These are phyloP conservation scores for Aspergillus asperescens DNA, from an alignment of 495 filamentous ascomycete species.

Conservation along the genomic window DNA sequence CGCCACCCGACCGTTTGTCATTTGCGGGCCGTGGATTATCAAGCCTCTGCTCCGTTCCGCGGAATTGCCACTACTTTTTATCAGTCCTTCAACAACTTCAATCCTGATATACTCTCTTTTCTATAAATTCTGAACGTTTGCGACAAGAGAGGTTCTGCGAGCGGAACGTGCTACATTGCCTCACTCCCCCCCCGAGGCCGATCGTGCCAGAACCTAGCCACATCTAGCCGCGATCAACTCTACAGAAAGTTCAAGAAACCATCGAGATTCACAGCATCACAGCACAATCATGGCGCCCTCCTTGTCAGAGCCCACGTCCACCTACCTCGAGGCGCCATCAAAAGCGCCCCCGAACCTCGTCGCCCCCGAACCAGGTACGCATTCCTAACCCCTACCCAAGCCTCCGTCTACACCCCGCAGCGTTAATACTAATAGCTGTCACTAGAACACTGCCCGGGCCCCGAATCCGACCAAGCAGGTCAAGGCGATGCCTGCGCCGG, in stretches of 20 bases:
- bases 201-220: background rate
- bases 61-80: slow-evolving; percentile 6
- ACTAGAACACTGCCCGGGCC: slow-evolving; percentile 87
- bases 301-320: slow-evolving; percentile 60
- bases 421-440: background rate
- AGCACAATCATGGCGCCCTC: slow-evolving; percentile 58
- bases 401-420: background rate
- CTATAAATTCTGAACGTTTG: background rate
- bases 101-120: background rate
- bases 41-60: slow-evolving; percentile 23
- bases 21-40: slow-evolving; percentile 31
- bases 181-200: background rate
- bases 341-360: slow-evolving; percentile 73
- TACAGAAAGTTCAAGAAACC: background rate
- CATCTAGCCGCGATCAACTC: background rate
- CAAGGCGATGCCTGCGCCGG: slow-evolving; percentile 83
- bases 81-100: background rate
- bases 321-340: slow-evolving; percentile 63
- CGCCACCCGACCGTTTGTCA: slow-evolving; percentile 35
- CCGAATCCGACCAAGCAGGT: slow-evolving; percentile 80
- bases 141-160: background rate
- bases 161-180: background rate
- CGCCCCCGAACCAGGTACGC: slow-evolving; percentile 78
- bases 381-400: background rate
- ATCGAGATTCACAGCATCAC: background rate